phyloP scores from a whole-genome alignment of 257 asterid genomes.

The Henckelia pumila region DNA sequence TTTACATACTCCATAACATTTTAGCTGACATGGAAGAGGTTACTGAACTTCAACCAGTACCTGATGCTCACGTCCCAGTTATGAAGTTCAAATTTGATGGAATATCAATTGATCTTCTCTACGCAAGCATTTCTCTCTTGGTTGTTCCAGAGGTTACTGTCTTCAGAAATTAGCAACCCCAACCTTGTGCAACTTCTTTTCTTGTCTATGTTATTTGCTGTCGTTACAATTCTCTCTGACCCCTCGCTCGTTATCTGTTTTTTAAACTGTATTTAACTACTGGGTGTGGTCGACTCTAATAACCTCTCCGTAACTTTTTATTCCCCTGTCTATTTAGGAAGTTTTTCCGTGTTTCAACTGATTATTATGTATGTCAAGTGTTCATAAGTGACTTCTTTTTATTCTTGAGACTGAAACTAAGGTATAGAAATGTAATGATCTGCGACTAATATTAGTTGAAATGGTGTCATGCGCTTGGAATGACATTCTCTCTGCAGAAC shows the following conservation, averaged over 20 bases:
- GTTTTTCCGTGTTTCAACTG: neutral
- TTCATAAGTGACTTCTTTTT: neutral
- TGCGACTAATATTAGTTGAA: too few species aligned
- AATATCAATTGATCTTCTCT: constrained; percentile 90
- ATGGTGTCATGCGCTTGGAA: neutral
- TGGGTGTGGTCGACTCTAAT: neutral
- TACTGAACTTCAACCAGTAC: constrained; percentile 89
- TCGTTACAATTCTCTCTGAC: neutral
- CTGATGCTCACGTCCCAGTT: constrained; percentile 98
- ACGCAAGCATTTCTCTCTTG: constrained; percentile 81
- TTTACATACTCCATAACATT: constrained; percentile 65
- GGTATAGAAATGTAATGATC: neutral
- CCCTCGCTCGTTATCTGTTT: neutral
- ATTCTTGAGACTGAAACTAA: neutral
- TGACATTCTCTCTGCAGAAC: neutral
- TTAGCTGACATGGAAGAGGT: constrained; percentile 75
- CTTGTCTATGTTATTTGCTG: neutral
- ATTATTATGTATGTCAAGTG: neutral
- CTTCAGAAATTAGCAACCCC: neutral
- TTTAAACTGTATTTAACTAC: neutral
- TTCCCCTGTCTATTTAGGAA: too few species aligned
- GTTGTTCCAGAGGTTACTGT: constrained; percentile 88
- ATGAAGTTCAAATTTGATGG: constrained; percentile 97
- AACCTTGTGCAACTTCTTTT: neutral
- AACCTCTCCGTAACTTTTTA: neutral